Conservation (phyloP, 306 rosid genomes). For the Lagenaria siceraria region DNA sequence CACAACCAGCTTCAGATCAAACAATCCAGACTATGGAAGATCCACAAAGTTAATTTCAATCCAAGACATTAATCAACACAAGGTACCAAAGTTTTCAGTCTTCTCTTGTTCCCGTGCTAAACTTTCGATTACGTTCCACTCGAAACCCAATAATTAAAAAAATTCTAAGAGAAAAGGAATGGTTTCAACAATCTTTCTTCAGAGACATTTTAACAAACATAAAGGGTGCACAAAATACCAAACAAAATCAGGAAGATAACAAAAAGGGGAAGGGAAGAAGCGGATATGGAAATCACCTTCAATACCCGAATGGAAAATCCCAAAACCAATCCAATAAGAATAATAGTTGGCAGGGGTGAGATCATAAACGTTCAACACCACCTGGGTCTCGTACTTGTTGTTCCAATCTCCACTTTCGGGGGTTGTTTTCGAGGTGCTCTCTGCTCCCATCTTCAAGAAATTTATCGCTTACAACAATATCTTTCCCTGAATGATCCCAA, state of each 20-base stretch:
- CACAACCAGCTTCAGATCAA: neutral
- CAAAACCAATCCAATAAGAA: constrained; percentile 71
- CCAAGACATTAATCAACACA: neutral
- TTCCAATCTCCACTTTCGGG: constrained; percentile 18
- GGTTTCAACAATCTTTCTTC: neutral
- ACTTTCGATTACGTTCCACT: neutral
- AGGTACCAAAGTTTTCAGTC: neutral
- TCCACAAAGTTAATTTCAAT: neutral
- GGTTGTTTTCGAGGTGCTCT: constrained; percentile 27
- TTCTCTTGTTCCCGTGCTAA: neutral
- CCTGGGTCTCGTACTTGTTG: constrained; percentile 14
- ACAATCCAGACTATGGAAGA: neutral
- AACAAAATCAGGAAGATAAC: neutral
- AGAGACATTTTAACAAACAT: neutral
- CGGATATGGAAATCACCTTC: constrained; percentile 39
- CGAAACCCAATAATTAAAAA: neutral
- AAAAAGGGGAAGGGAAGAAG: neutral
- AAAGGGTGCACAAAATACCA: neutral
- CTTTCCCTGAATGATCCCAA: neutral
- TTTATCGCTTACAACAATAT: neutral
- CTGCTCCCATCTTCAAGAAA: constrained; percentile 38
- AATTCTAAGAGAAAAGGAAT: neutral
- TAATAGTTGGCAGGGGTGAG: constrained; percentile 82
- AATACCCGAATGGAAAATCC: constrained; percentile 91
- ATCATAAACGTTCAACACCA: constrained; percentile 79